Conservation (phyloP, 305 asterid genomes). For the Stenogyne calaminthoides region DNA sequence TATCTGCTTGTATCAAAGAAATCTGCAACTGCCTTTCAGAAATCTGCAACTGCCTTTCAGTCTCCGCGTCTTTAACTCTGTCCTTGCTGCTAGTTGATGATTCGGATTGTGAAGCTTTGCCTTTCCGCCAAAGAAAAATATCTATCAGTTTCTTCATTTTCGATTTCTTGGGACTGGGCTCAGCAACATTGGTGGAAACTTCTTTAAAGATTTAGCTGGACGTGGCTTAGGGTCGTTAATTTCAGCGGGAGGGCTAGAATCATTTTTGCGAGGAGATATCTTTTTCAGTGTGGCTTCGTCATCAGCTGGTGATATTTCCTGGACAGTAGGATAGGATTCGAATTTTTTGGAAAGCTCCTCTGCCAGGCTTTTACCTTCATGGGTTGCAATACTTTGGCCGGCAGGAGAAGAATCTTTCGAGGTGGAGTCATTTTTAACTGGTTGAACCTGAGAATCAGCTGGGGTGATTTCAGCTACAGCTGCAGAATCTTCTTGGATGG, state of each 20-base stretch:
- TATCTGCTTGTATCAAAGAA: constrained; percentile 17
- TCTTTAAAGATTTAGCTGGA: not conserved
- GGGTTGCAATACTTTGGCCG: not conserved
- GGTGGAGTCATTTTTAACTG: not conserved
- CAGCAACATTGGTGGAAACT: not conserved
- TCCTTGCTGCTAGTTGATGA: not conserved
- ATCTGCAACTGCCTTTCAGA: not conserved
- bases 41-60: not conserved
- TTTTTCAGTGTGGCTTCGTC: not conserved
- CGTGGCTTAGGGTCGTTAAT: not conserved
- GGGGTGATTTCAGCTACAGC: not conserved
- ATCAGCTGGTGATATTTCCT: constrained; percentile 6
- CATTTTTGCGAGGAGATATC: not conserved
- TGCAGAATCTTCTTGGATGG: not conserved
- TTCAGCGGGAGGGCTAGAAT: not conserved
- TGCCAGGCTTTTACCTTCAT: not conserved
- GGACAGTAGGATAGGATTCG: not conserved
- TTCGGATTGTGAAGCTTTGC: not conserved
- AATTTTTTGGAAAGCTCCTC: not conserved
- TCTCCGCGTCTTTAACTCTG: not conserved
- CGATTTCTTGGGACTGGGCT: constrained; percentile 4
- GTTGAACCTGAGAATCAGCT: constrained; percentile 4
- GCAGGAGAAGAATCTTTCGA: constrained; percentile 11
- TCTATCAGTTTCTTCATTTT: not conserved
- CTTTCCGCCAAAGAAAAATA: no score